Evolutionary conservation across 768 basidiomycete genomes (phyloP).

Genomic region (Rhodosporidiobolus sp.): DNA sequence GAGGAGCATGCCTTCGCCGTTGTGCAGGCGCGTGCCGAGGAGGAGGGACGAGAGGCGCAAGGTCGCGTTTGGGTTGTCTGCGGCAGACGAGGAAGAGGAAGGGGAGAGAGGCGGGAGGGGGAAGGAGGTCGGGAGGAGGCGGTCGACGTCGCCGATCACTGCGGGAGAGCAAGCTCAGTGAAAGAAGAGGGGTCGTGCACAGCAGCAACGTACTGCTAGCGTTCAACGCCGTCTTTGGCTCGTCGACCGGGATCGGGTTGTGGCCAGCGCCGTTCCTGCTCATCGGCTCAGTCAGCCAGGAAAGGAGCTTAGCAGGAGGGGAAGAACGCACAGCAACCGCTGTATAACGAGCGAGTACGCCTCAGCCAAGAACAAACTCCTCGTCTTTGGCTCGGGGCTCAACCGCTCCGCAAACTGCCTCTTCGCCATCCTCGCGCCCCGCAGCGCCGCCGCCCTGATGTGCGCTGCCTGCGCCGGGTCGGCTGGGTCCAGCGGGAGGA

Average conservation of each 20-base stretch:
- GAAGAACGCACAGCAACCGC: conserved; percentile 18
- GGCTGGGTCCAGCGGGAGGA: background rate
- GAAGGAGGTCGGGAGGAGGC: conserved; percentile 27
- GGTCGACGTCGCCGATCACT: conserved; percentile 39
- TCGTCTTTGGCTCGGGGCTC: background rate
- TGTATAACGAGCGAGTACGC: conserved; percentile 12
- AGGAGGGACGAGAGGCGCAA: conserved; percentile 8
- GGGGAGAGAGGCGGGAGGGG: background rate
- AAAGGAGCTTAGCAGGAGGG: too few relatives aligned
- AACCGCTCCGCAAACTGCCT: conserved; percentile 10
- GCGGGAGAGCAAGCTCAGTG: background rate
- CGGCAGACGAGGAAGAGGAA: background rate
- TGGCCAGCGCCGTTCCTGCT: background rate
- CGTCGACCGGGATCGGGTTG: conserved; percentile 10
- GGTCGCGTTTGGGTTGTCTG: background rate
- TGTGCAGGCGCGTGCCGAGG: conserved; percentile 29
- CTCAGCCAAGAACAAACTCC: background rate
- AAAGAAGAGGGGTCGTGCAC: background rate
- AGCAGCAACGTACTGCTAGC: conserved; percentile 20
- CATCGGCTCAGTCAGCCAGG: too few relatives aligned
- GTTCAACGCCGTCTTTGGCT: conserved; percentile 17
- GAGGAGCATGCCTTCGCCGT: conserved; percentile 32
- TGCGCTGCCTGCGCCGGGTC: fast-evolving
- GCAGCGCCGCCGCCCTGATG: background rate
- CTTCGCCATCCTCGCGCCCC: conserved; percentile 23